These are phyloP conservation scores for Leccinum uliginosum DNA, from an alignment of 768 basidiomycete species.

Conservation along the genomic window DNA sequence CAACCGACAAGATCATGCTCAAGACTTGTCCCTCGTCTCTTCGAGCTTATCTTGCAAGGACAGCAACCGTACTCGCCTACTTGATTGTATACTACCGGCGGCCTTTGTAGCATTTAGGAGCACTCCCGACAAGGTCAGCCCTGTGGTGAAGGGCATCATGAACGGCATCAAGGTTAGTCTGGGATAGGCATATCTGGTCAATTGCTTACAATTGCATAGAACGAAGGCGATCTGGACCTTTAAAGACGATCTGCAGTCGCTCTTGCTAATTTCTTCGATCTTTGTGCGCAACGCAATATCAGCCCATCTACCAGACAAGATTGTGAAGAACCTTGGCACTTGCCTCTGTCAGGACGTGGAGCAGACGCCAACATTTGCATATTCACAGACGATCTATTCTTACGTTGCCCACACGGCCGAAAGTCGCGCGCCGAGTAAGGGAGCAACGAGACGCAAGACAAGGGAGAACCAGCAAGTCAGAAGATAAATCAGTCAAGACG, in stretches of 20 bases:
- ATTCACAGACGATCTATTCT: slow-evolving; percentile 62
- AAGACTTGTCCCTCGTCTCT: slow-evolving; percentile 81
- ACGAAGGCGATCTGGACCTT: slow-evolving; percentile 83
- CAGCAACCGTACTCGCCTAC: slow-evolving; percentile 70
- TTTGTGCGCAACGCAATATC: slow-evolving; percentile 70
- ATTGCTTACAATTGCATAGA: slow-evolving; percentile 39
- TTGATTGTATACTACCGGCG: slow-evolving; percentile 68
- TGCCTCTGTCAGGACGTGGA: slow-evolving; percentile 91
- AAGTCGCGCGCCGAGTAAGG: slow-evolving; percentile 32
- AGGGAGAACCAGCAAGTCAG: slow-evolving; percentile 39
- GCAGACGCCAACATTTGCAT: slow-evolving; percentile 85
- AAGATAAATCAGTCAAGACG: slow-evolving; percentile 53
- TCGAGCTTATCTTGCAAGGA: slow-evolving; percentile 70
- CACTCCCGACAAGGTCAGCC: slow-evolving; percentile 91
- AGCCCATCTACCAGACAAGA: slow-evolving; percentile 87
- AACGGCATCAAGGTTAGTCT: slow-evolving; percentile 86
- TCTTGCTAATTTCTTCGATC: slow-evolving; percentile 83
- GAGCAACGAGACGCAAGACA: slow-evolving; percentile 39
- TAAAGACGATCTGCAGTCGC: slow-evolving; percentile 85
- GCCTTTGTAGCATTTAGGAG: slow-evolving; percentile 84
- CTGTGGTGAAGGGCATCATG: slow-evolving; percentile 95
- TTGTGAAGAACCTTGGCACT: slow-evolving; percentile 94
- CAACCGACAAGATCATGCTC: slow-evolving; percentile 96
- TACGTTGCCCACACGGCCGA: slow-evolving; percentile 53
- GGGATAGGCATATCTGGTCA: background rate